Evolutionary conservation across 441 rosid species (phyloP).

Genomic region (Codiaeum variegatum): DNA sequence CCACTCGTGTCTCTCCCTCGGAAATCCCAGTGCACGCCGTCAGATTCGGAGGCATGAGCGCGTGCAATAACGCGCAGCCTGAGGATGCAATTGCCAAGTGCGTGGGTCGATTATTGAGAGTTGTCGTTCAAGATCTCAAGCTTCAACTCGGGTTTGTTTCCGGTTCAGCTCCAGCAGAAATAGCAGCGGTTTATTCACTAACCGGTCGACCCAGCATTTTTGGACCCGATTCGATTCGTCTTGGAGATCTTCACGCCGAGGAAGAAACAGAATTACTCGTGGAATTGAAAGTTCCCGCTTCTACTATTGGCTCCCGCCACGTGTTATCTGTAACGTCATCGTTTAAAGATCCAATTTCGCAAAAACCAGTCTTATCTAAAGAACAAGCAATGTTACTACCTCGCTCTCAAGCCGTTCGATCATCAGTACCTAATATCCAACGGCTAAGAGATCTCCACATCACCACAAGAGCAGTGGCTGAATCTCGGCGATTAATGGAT

Average conservation of each 20-base stretch:
- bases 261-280: slow-evolving; percentile 71
- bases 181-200: slow-evolving; percentile 53
- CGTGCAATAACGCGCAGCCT: slow-evolving; percentile 32
- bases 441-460: slow-evolving; percentile 74
- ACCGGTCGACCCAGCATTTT: slow-evolving; percentile 43
- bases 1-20: slow-evolving; percentile 47
- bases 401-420: slow-evolving; percentile 44
- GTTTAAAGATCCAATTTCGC: slow-evolving; percentile 49
- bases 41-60: slow-evolving; percentile 31
- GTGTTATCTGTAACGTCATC: slow-evolving; percentile 60
- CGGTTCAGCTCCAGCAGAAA: slow-evolving; percentile 65
- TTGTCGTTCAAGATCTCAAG: slow-evolving; percentile 54
- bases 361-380: slow-evolving; percentile 35
- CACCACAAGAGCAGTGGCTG: slow-evolving; percentile 61
- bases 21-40: slow-evolving; percentile 58
- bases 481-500: slow-evolving; percentile 65
- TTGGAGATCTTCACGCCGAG: slow-evolving; percentile 66
- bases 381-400: slow-evolving; percentile 51
- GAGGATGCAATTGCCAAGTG: slow-evolving; percentile 48
- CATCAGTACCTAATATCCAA: slow-evolving; percentile 39
- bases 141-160: slow-evolving; percentile 56
- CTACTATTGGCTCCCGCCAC: slow-evolving; percentile 38
- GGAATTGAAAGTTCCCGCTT: slow-evolving; percentile 53
- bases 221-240: slow-evolving; percentile 42
- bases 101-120: slow-evolving; percentile 38